Percentiles rank a stretch among this genome's conserved stretches.
These are phyloP conservation scores for Hymenoscyphus linearis DNA, from an alignment of 2,329 filamentous ascomycete species.

Conservation along the genomic window DNA sequence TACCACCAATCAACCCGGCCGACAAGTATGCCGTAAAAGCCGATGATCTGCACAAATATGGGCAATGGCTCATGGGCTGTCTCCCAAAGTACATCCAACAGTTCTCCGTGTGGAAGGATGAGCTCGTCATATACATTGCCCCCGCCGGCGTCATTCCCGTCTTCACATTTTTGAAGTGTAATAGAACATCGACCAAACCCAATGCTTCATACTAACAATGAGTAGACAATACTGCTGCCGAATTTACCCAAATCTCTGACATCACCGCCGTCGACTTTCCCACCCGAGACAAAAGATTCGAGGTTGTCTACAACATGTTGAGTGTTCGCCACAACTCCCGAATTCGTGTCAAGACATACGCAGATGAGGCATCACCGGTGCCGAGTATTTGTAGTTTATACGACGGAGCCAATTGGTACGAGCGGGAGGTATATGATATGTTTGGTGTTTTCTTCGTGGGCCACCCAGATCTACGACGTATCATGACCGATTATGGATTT, in stretches of 20 bases:
- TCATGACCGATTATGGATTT: slow-evolving; percentile 99
- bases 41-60: slow-evolving; percentile 86
- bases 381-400: slow-evolving; percentile 82
- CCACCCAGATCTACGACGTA: slow-evolving; percentile 91
- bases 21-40: slow-evolving; percentile 89
- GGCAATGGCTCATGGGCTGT: slow-evolving; percentile 93
- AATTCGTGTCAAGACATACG: slow-evolving; percentile 97
- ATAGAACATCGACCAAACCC: not conserved
- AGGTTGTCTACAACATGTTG: slow-evolving; percentile 96
- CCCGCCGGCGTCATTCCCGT: slow-evolving; percentile 85
- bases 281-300: slow-evolving; percentile 90
- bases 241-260: slow-evolving; percentile 89
- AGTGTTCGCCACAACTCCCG: slow-evolving; percentile 94
- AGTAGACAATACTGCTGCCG: slow-evolving; percentile 86
- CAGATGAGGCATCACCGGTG: slow-evolving; percentile 90
- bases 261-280: slow-evolving; percentile 96
- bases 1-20: slow-evolving; percentile 79
- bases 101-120: slow-evolving; percentile 99
- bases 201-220: slow-evolving; percentile 13
- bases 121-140: slow-evolving; percentile 89
- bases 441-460: slow-evolving; percentile 96
- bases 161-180: slow-evolving; percentile 84
- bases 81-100: slow-evolving; percentile 98
- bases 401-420: slow-evolving; percentile 98
- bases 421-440: slow-evolving; percentile 94